Base-by-base conservation (phyloP, 2,329 filamentous ascomycete species). In the Botrytis fabae region DNA sequence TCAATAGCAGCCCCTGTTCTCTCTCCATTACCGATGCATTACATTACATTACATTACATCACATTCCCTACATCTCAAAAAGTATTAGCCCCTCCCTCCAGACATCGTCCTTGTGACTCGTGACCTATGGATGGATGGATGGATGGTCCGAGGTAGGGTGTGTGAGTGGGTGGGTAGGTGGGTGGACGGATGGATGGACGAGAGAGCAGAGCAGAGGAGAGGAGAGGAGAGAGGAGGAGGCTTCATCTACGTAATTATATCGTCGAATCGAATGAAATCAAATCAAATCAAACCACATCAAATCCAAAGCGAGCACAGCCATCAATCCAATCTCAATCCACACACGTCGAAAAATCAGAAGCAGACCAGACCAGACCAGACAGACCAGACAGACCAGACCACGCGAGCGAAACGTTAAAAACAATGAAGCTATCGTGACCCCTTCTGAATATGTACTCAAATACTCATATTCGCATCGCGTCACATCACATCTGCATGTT, bases 31-130 rank as follows among this genome's bases (percentile, higher is more conserved):
- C 46, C 32, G 32, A 4, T 32, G 4, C 32, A 32, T 32, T 32
- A 32, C 32, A 32, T 32, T 32, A 32, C 32, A 32, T 32, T 32
- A 32, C 32, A 32, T 32, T 32, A 32, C 3, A n/a, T n/a, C n/a
- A n/a, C n/a, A 51, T 25, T 4, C 10, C 12, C 14, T 14, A 4
- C 38, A 18, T 28, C 46, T 20, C 1, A n/a, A 38, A 51, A 51
- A 51, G 42, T 18, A 40, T n/a, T 70, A 28, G 57, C 40, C 10
- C 20, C 3, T 20, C 10, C 20, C 3, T 20, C 1, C 7, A 22
- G 44, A 35, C 28, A 20, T 71, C 59, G 70, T 38, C 32, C 61
- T 66, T 40, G 70, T 71, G 70, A 71, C 32, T 66, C 48, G 61
- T 71, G 61, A 71, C n/a, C 61, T 66, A 20, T 1, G 28, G 1